Evolutionary conservation across 2,329 filamentous ascomycete genomes (phyloP), one percentile per base, ranked within the genome.

Genomic region (Apiospora kogelbergensis): DNA sequence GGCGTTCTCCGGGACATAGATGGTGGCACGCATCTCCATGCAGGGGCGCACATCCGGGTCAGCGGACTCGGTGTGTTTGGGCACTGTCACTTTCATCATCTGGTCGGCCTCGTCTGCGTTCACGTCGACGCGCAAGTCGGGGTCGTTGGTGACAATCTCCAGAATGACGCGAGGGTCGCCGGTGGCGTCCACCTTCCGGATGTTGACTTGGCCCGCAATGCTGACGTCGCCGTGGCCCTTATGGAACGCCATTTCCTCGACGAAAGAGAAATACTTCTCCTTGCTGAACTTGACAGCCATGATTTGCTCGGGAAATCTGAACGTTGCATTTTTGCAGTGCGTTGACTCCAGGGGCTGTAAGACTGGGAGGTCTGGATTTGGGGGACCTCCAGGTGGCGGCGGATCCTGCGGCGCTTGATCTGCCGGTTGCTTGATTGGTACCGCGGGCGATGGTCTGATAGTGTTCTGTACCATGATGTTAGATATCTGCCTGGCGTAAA

Each of bases 61-160:
- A 17, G 71, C 65, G 73, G 79, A 80, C 1, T 76, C 72, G 63
- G 83, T 67, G 11, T 69, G 73, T 41, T 73, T 73, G 0, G 85
- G 85, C 2, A 83, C 80, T 13, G 71, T 75, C 30, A 88, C 71
- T 20, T 75, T 71, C 68, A 87, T 76, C 3, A 46, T 40, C 71
- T 87, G 85, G 0, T 70, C 44, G 0, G 76, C 72, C 17, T 77
- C 72, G 66, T 83, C 74, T 45, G 79, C 79, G 2, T 77, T 69
- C 15, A 81, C 66, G 6, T 74, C 70, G n/a, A 83, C 72, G 2
- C 72, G 65, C 66, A 88, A 72, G 13, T 75, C 71, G 6, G 81
- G 76, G 71, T 86, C 79, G 72, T 86, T 88, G 68, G 81, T 80
- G 33, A 82, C 76, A 40, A 82, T 75, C 70, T 87, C 81, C 6